Percentiles rank a stretch among this genome's conserved stretches.
Conservation (phyloP, 2,329 filamentous ascomycete genomes). For the Setomelanomma holmii region DNA sequence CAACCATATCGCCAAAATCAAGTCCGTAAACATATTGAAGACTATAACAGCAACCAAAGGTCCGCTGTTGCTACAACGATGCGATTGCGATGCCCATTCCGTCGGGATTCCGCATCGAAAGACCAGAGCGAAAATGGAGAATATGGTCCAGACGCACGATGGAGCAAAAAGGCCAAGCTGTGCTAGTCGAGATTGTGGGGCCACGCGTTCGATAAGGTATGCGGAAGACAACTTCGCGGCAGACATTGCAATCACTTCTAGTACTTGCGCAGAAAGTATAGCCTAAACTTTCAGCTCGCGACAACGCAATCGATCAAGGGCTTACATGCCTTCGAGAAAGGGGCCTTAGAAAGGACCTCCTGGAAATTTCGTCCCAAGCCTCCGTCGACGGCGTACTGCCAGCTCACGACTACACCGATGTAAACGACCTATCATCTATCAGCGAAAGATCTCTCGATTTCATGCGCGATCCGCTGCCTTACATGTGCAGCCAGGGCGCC, state of each 20-base stretch:
- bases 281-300: not conserved
- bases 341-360: slow-evolving; percentile 4
- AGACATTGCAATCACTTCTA: slow-evolving; percentile 19
- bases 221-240: slow-evolving; percentile 25
- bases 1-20: slow-evolving; percentile 32
- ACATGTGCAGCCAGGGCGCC: slow-evolving; percentile 19
- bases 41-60: slow-evolving; percentile 24
- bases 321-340: too few relatives aligned
- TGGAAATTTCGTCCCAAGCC: slow-evolving; percentile 20
- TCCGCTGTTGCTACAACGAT: slow-evolving; percentile 18
- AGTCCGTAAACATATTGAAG: slow-evolving; percentile 30
- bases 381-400: slow-evolving; percentile 22
- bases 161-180: slow-evolving; percentile 17
- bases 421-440: slow-evolving; percentile 15
- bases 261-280: slow-evolving; percentile 15
- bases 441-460: not conserved
- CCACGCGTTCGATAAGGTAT: slow-evolving; percentile 26
- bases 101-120: slow-evolving; percentile 26
- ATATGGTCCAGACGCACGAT: slow-evolving; percentile 18
- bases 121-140: slow-evolving; percentile 16
- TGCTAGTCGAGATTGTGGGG: slow-evolving; percentile 16
- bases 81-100: slow-evolving; percentile 9
- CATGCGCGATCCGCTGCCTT: not conserved
- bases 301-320: too few relatives aligned
- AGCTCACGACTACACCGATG: slow-evolving; percentile 15